Evolutionary conservation across 192 early-diverging fungal species (phyloP).

Genomic region (Endogone sp.): DNA sequence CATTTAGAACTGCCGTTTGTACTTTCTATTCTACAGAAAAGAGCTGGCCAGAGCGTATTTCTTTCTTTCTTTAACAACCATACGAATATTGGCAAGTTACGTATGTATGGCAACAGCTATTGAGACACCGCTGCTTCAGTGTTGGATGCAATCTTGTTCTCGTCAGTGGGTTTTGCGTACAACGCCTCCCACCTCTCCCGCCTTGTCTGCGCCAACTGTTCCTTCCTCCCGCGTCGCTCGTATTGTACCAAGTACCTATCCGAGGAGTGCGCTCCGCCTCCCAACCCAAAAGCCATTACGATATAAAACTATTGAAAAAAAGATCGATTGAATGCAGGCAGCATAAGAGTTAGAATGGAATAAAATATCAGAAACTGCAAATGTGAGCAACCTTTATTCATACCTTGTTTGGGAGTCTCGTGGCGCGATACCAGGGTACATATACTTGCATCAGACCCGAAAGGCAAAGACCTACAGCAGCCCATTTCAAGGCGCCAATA

Average conservation of each 20-base stretch:
- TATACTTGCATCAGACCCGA: conserved; percentile 18
- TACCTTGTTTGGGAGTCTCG: conserved; percentile 32
- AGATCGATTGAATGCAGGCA: background rate
- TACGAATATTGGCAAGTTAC: no score
- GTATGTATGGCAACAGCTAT: background rate
- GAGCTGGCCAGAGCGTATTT: no score
- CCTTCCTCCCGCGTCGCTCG: conserved; percentile 30
- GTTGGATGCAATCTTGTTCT: background rate
- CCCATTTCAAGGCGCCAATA: conserved; percentile 33
- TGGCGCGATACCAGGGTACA: conserved; percentile 25
- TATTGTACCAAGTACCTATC: conserved; percentile 36
- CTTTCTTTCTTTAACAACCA: no score
- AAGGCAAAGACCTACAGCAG: conserved; percentile 27
- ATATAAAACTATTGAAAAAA: conserved; percentile 29
- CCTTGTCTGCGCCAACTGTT: conserved; percentile 21
- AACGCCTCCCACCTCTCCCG: conserved; percentile 26
- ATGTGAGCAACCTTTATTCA: background rate
- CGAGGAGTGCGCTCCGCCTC: conserved; percentile 33
- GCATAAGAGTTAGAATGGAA: background rate
- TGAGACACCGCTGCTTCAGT: background rate
- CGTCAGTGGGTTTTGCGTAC: conserved; percentile 18
- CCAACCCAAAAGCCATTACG: conserved; percentile 29
- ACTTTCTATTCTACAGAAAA: no score
- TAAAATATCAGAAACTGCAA: background rate
- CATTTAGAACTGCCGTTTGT: no score